Evolutionary conservation across 352 stramenopile genomes (phyloP).

Genomic region (Pythium utonaiense): DNA sequence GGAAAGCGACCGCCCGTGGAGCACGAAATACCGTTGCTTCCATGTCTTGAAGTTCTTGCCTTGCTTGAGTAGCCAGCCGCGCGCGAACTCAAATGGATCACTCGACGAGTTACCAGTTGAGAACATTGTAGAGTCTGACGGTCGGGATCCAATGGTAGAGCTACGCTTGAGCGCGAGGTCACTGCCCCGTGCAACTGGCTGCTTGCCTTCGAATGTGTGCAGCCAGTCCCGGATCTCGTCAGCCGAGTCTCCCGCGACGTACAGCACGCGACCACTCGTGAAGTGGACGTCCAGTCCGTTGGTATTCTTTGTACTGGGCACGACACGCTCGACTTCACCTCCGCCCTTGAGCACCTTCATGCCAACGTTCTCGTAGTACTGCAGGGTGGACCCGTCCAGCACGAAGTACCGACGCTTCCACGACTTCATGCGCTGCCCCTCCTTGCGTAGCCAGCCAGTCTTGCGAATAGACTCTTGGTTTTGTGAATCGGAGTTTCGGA

Average conservation of each 20-base stretch:
- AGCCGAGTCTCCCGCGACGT: constrained; percentile 54
- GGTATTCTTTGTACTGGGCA: constrained; percentile 41
- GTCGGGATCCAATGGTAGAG: constrained; percentile 8
- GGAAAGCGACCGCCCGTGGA: constrained; percentile 42
- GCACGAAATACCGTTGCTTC: constrained; percentile 79
- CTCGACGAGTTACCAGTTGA: not conserved
- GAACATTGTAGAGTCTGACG: constrained; percentile 3
- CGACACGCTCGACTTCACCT: constrained; percentile 46
- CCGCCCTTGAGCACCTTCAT: constrained; percentile 38
- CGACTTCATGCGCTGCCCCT: constrained; percentile 63
- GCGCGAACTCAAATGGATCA: constrained; percentile 3
- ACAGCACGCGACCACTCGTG: constrained; percentile 49
- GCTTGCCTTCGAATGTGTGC: constrained; percentile 36
- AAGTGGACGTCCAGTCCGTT: constrained; percentile 74
- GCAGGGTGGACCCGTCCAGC: constrained; percentile 26
- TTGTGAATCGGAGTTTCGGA: not conserved
- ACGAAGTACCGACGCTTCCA: constrained; percentile 82
- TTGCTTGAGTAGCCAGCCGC: constrained; percentile 72
- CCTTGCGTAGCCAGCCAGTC: constrained; percentile 76
- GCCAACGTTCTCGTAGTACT: constrained; percentile 33
- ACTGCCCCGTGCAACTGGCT: not conserved
- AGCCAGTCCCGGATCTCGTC: constrained; percentile 66
- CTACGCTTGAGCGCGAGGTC: not conserved
- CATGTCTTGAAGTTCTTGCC: constrained; percentile 70
- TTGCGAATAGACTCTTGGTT: constrained; percentile 28